Evolutionary conservation across 805 yeast genomes (phyloP).

Genomic region (Wickerhamiella brachini): DNA sequence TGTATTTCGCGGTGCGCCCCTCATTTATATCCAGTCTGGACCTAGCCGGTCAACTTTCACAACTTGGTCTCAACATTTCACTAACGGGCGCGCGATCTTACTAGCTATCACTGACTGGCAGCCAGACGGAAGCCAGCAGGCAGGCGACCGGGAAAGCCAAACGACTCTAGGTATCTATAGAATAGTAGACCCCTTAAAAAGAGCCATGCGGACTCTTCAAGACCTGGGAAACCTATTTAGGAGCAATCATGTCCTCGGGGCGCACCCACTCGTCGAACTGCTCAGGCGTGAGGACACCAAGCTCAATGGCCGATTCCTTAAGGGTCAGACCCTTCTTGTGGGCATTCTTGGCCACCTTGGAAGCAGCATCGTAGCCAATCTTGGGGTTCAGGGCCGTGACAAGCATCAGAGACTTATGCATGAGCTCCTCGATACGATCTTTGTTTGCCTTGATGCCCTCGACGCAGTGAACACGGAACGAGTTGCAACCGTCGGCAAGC

Average conservation of each 20-base stretch:
- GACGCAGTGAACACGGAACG: slow-evolving; percentile 90
- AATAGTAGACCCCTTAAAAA: no score
- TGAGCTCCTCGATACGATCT: slow-evolving; percentile 70
- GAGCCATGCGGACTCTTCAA: no score
- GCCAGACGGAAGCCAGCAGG: no score
- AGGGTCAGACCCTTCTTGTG: slow-evolving; percentile 95
- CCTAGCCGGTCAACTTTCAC: no score
- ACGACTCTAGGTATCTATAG: no score
- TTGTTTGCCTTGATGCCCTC: slow-evolving; percentile 85
- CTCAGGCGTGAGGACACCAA: slow-evolving; percentile 65
- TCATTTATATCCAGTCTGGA: no score
- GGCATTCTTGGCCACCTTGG: slow-evolving; percentile 96
- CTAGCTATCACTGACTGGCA: no score
- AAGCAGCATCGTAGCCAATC: slow-evolving; percentile 95
- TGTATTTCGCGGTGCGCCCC: no score
- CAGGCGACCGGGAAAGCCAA: no score
- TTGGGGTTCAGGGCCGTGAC: slow-evolving; percentile 98
- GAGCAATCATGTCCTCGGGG: slow-evolving; percentile 97
- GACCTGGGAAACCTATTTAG: slow-evolving; percentile 32
- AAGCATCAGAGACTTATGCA: slow-evolving; percentile 93
- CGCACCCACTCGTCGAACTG: slow-evolving; percentile 95
- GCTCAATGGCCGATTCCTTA: slow-evolving; percentile 87
- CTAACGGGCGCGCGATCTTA: no score
- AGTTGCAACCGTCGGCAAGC: slow-evolving; percentile 75
- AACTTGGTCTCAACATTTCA: no score